Evolutionary conservation across 2,329 filamentous ascomycete genomes (phyloP).

Genomic region (Colletotrichum brevisporum): DNA sequence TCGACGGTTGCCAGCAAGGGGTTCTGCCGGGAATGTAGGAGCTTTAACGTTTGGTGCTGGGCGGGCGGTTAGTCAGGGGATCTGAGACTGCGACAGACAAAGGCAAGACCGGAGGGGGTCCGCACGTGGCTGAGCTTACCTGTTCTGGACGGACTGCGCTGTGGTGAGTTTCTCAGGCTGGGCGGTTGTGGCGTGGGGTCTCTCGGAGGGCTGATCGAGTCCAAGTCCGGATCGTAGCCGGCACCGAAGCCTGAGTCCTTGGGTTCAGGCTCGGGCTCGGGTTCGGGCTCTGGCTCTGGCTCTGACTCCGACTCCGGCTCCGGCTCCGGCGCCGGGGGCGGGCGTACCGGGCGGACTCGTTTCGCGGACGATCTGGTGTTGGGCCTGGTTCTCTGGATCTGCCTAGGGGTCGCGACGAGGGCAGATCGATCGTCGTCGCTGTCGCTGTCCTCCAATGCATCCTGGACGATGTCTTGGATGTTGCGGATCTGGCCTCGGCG

Average conservation of each 20-base stretch:
- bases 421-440: constrained; percentile 5
- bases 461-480: constrained; percentile 41
- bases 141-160: not conserved
- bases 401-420: not conserved
- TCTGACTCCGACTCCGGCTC: constrained; percentile 16
- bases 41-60: constrained; percentile 12
- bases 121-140: constrained; percentile 28
- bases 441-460: constrained; percentile 38
- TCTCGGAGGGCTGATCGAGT: not conserved
- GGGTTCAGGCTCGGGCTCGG: constrained; percentile 2
- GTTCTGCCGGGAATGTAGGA: constrained; percentile 8
- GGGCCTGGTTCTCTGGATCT: not conserved
- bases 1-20: not conserved
- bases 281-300: not conserved
- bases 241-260: not conserved
- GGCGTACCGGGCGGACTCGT: not conserved
- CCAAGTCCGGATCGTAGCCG: constrained; percentile 11
- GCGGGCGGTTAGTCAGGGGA: constrained; percentile 21
- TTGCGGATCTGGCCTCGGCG: constrained; percentile 42
- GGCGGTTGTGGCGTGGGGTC: constrained; percentile 9
- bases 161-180: constrained; percentile 1
- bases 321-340: constrained; percentile 1
- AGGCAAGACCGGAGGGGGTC: not conserved
- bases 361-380: not conserved
- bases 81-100: constrained; percentile 14